Evolutionary conservation across 2,329 filamentous ascomycete genomes (phyloP).

Genomic region (Pseudogymnoascus sp.): DNA sequence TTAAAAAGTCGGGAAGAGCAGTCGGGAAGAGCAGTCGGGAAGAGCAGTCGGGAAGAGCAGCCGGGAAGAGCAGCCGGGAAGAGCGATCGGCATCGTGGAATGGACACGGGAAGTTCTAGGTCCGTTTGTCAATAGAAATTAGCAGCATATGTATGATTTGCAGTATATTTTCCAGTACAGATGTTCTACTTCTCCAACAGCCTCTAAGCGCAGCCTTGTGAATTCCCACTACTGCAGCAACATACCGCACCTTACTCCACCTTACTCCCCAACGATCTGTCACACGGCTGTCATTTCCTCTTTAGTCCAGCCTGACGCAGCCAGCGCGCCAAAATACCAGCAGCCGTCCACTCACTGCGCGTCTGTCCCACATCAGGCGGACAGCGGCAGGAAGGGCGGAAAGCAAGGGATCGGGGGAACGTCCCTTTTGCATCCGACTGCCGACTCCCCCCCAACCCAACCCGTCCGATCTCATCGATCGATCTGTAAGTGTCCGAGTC

Average conservation of each 20-base stretch:
- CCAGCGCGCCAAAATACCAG: neutral
- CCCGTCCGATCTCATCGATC: slow-evolving; percentile 9
- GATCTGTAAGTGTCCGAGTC: neutral
- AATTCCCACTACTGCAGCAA: neutral
- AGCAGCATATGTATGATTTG: slow-evolving; percentile 2
- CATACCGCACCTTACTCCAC: neutral
- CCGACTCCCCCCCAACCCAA: neutral
- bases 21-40: too few relatives aligned
- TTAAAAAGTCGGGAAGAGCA: too few relatives aligned
- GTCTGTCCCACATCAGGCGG: slow-evolving; percentile 3
- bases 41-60: too few relatives aligned
- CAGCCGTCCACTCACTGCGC: neutral
- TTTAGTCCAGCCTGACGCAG: neutral
- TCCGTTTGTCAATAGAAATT: neutral
- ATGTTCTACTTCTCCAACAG: neutral
- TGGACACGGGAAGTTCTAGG: neutral
- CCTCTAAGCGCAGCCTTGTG: neutral
- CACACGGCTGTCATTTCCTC: neutral
- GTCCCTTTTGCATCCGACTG: neutral
- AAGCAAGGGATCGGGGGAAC: neutral
- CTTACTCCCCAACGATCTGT: neutral
- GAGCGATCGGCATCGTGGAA: neutral
- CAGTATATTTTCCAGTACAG: too few relatives aligned
- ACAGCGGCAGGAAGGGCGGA: neutral
- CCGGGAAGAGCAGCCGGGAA: neutral